Evolutionary conservation across 176 grass and related monocot genomes (phyloP), one percentile per base, ranked within the genome.

Genomic region (Pontederia paniculata): DNA sequence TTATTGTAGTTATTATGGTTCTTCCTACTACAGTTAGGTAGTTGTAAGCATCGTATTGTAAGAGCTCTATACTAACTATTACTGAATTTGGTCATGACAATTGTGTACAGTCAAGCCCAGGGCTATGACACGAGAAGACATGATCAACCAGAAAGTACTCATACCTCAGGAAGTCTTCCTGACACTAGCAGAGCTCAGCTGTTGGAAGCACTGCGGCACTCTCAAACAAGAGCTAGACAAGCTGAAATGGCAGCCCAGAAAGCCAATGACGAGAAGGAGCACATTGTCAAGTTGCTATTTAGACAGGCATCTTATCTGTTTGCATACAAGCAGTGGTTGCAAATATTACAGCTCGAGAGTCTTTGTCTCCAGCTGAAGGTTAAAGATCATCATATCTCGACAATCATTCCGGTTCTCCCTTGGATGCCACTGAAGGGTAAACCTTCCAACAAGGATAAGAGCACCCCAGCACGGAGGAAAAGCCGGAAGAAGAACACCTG

Each of bases 241-340:
- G 94, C 94, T 10, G 94, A 98, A 70, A 66, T 93, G 18, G 87
- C 80, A 23, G 94, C 83, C 20, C 89, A 98, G 65, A 82, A 82
- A 63, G 83, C 94, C 6, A 67, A 75, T 37, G 64, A 81, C 14
- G 93, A 98, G 57, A 98, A 98, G 72, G 86, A 98, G n/a, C 77
- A 98, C 44, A 77, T 98, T 17, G 54, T 98, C 61, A 88, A 84
- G 66, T 75, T 98, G 18, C 21, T 98, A 10, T 88, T 98, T 60
- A 76, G 83, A 13, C 87, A 98, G 69, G 87, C 94, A 6, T 98
- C 94, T 0, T 83, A 98, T 21, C 80, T 98, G 1, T 91, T 98
- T 25, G 94, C 83, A 1, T 91, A 48, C 76, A 98, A 88, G 70
- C 94, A 98, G n/a, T 98, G 93, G 93, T 43, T 98, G 21, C 82